Base-by-base conservation (phyloP, 2,329 filamentous ascomycete genomes). In the Cytospora schulzeri region DNA sequence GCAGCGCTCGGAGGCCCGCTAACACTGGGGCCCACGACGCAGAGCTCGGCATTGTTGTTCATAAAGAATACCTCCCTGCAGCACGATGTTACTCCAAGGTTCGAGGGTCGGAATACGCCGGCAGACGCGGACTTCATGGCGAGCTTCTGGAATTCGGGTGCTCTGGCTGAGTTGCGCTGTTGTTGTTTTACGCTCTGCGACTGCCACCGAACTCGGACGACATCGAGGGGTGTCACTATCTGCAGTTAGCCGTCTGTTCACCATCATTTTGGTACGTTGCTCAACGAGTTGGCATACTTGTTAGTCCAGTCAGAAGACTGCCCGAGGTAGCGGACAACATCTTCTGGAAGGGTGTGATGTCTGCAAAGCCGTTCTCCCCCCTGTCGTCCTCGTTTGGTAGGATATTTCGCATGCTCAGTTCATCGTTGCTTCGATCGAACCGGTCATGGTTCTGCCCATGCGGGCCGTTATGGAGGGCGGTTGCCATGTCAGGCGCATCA, bases 51-150 rank as follows among this genome's bases (percentile, higher is more conserved):
- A 75, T 89, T 91, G 73, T 96, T 93, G 69, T 92, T 93, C 68
- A 94, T 88, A 83, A 96, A 99, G 77, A 98, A 99, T 41, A 99
- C 94, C 76, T 99, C 94, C 67, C 95, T 89, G 75, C 95, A 99
- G 78, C 95, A 99, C 48, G 93, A 88, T 19, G 93, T 97, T 62
- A 98, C 92, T 66, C 95, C 95, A 57, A 98, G 85, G 72, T 94
- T 92, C 33, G 91, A 76, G 2, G 85, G 88, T 62, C 92, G 92
- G 57, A 95, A 85, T 68, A 89, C 86, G 67, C 87, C 88, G 52
- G 38, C 14, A 14, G 45, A 48, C 70, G 88, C 75, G 73, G 84
- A 78, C 70, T 84, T 77, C 73, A 87, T 69, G 71, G 85, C 75
- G 75, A 89, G 76, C 76, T 82, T 80, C 73, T 84, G 79, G 70